These are phyloP conservation scores for Metschnikowia amazonensis DNA, from an alignment of 805 yeast species.

Conservation along the genomic window DNA sequence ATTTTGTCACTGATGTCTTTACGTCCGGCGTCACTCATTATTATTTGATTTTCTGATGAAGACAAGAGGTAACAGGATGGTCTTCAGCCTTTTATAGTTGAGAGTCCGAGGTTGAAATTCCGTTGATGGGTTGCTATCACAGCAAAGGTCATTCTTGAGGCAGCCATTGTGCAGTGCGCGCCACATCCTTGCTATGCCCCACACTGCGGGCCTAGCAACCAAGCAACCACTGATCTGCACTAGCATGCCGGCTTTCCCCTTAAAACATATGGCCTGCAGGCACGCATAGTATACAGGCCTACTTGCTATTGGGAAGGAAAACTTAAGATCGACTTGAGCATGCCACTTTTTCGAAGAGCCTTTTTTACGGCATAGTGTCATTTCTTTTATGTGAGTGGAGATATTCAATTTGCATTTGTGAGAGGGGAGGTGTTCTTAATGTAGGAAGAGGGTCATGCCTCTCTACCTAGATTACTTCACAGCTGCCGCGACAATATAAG, in stretches of 20 bases:
- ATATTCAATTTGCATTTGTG: too few relatives aligned
- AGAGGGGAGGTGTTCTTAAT: too few relatives aligned
- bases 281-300: neutral
- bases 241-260: neutral
- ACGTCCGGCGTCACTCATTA: conserved; percentile 44
- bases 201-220: neutral
- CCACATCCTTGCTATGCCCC: conserved; percentile 1
- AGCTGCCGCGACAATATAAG: too few relatives aligned
- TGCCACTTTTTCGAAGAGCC: too few relatives aligned
- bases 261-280: neutral
- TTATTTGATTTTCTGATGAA: conserved; percentile 4
- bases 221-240: neutral
- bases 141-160: neutral
- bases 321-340: too few relatives aligned
- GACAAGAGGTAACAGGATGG: neutral
- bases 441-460: too few relatives aligned
- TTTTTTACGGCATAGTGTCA: too few relatives aligned
- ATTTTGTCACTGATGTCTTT: conserved; percentile 40
- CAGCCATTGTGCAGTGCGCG: conserved; percentile 8
- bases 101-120: neutral
- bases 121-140: conserved; percentile 1
- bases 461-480: too few relatives aligned
- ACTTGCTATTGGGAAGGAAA: too few relatives aligned
- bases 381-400: too few relatives aligned
- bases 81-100: conserved; percentile 9